A percentile compares a stretch with the other conserved stretches of the same genome.
These are phyloP conservation scores for Umbellularia californica DNA, from an alignment of 164 flowering plant species.

Conservation along the genomic window DNA sequence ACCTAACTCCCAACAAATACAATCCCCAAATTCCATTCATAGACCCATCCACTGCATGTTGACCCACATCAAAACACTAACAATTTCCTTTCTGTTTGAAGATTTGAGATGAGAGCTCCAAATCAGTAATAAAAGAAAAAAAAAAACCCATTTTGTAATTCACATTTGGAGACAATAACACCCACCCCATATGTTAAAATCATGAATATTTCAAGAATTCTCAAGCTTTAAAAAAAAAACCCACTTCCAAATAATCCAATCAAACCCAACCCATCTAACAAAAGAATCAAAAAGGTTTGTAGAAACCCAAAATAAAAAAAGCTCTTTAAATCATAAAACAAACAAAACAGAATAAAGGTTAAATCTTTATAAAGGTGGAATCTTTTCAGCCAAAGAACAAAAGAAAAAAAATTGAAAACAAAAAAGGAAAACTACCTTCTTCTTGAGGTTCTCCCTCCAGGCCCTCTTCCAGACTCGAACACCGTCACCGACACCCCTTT, in stretches of 20 bases:
- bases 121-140: too few species aligned
- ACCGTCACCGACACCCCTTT: slow-evolving; percentile 68
- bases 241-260: neutral
- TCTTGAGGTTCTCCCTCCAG: slow-evolving; percentile 89
- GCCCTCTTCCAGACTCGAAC: slow-evolving; percentile 82
- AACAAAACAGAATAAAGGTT: neutral
- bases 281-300: too few species aligned
- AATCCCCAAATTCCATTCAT: too few species aligned
- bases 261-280: too few species aligned
- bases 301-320: neutral
- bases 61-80: neutral
- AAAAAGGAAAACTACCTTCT: slow-evolving; percentile 46
- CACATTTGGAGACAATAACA: neutral
- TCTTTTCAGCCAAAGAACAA: neutral
- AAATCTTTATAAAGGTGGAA: neutral
- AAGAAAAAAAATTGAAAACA: neutral
- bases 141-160: neutral
- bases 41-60: neutral
- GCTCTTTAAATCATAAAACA: neutral
- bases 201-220: neutral
- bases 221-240: too few species aligned
- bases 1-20: too few species aligned
- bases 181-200: neutral
- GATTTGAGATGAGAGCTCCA: neutral
- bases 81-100: neutral